These are phyloP conservation scores for Fusarium poae DNA, from an alignment of 2,329 filamentous ascomycete species.

Conservation along the genomic window DNA sequence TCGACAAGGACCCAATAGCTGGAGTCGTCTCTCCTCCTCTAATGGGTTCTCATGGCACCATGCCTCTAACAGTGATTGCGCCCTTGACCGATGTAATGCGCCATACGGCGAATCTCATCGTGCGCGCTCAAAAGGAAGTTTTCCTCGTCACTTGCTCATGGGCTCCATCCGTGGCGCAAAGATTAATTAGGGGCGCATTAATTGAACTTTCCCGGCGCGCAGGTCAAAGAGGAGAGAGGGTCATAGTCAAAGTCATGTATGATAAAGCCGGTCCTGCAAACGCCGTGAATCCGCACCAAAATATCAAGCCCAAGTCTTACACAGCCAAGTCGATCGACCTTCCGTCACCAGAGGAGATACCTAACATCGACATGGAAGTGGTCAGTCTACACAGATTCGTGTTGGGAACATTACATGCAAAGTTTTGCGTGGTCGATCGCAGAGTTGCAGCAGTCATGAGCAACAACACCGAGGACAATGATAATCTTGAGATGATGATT, in stretches of 20 bases:
- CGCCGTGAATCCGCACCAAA: constrained; percentile 73
- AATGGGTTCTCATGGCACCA: constrained; percentile 68
- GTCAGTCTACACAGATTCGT: constrained; percentile 78
- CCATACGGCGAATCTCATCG: constrained; percentile 83
- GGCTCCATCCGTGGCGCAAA: constrained; percentile 76
- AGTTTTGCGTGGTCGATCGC: constrained; percentile 82
- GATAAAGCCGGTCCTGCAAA: constrained; percentile 77
- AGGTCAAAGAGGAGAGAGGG: constrained; percentile 65
- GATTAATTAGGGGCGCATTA: constrained; percentile 75
- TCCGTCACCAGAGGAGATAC: constrained; percentile 74
- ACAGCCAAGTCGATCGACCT: constrained; percentile 69
- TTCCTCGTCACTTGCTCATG: constrained; percentile 83
- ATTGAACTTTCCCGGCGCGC: constrained; percentile 76
- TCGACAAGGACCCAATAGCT: constrained; percentile 64
- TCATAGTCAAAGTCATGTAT: constrained; percentile 81
- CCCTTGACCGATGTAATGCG: constrained; percentile 72
- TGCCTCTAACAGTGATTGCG: constrained; percentile 75
- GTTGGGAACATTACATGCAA: constrained; percentile 81
- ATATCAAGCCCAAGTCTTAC: constrained; percentile 70
- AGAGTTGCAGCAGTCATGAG: constrained; percentile 78
- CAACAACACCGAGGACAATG: constrained; percentile 84
- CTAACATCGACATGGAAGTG: constrained; percentile 78
- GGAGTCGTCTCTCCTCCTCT: constrained; percentile 67
- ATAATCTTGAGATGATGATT: constrained; percentile 85
- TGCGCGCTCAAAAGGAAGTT: constrained; percentile 77